Evolutionary conservation across 2,329 filamentous ascomycete genomes (phyloP), one percentile per base, ranked within the genome.

Genomic region (Arthrobotrys sinensis): DNA sequence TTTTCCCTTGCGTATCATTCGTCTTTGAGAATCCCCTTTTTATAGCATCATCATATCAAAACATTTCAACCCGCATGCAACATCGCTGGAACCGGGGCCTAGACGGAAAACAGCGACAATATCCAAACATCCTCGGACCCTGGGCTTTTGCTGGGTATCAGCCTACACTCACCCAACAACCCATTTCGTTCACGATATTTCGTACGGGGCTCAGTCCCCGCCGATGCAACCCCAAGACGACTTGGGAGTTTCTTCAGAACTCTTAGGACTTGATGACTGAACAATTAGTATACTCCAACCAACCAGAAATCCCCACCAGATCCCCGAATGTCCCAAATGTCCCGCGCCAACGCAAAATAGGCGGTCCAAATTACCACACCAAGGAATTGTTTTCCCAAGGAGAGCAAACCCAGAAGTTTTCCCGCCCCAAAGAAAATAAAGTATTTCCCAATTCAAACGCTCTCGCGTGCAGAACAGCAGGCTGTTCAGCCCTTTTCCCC

Each of bases 201-300:
- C 40, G 40, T 45, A 45, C 40, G 40, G n/a, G 40, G 40, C 40
- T 45, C 40, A 45, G 40, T 28, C 50, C 50, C 24, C 50, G 50
- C n/a, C 34, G 52, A 57, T 57, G 52, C 52, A 57, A 57, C 52
- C 52, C 52, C 52, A 55, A 55, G 52, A 55, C 14, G 32, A 28
- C 24, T 28, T 28, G 24, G 24, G 24, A 28, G 24, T 28, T 28
- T 28, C 24, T 28, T 55, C 19, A 38, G 34, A 32, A 57, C 7
- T 6, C 19, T 7, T 14, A n/a, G 11, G 28, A 14, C 21, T 7
- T 36, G 52, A 57, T 57, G 52, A 57, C 52, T 57, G 52, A 57
- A 57, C 52, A 57, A 38, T 55, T 36, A 24, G 6, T 28, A n/a
- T n/a, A n/a, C n/a, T n/a, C 8, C 8, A 38, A 38, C 11, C 4